Percentiles rank a stretch among this genome's conserved stretches.
Conservation (phyloP, 208 protist genomes). For the Acanthamoeba royreba region DNA sequence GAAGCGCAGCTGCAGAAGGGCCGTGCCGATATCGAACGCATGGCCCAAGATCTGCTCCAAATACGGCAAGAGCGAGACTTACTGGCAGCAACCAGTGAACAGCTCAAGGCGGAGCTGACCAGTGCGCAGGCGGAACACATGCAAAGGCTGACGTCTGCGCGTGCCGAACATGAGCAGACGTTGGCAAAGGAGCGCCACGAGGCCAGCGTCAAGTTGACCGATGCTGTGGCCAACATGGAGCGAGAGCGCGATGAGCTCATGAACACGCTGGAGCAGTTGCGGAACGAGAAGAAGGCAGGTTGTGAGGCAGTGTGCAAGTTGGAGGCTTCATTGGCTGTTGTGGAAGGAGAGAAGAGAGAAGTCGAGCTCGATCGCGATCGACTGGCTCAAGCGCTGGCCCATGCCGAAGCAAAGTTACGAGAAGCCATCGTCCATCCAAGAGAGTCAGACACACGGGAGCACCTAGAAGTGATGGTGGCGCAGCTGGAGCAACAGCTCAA, state of each 20-base stretch:
- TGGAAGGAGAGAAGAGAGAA: neutral
- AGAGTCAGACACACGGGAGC: neutral
- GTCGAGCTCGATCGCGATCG: neutral
- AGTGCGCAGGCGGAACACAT: neutral
- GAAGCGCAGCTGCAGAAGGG: neutral
- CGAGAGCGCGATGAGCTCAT: neutral
- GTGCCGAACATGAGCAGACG: neutral
- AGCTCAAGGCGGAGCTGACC: neutral
- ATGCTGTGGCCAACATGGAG: neutral
- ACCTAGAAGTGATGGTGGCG: neutral
- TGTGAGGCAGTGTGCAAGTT: neutral
- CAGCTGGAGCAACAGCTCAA: neutral
- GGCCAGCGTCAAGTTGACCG: neutral
- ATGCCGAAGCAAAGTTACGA: too few relatives aligned
- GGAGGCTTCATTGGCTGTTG: neutral
- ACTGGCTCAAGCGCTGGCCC: neutral
- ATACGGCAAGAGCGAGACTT: neutral
- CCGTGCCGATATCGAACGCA: neutral
- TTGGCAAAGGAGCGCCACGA: neutral
- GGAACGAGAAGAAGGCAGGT: neutral
- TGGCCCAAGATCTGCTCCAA: neutral
- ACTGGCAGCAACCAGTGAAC: neutral
- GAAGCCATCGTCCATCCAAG: too few relatives aligned
- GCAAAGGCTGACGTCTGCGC: neutral
- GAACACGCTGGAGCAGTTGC: neutral